A percentile compares a stretch with the other conserved stretches of the same genome.
These are phyloP conservation scores for Ramichloridium luteum DNA, from an alignment of 2,329 filamentous ascomycete species.

Conservation along the genomic window DNA sequence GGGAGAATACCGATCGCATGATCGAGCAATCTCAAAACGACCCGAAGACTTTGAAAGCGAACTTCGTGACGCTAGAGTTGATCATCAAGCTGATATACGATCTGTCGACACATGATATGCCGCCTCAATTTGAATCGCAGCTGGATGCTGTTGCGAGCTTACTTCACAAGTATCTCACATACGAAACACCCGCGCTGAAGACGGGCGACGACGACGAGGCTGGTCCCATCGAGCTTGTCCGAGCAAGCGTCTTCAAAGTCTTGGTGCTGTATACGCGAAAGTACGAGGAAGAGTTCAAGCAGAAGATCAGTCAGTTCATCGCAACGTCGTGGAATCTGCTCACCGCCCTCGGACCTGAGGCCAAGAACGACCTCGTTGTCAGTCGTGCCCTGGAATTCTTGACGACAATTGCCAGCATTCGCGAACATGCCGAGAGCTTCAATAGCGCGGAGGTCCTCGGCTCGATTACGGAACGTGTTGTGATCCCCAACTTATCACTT, in stretches of 20 bases:
- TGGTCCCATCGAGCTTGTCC: conserved; percentile 71
- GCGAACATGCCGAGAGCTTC: conserved; percentile 71
- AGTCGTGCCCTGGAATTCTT: conserved; percentile 92
- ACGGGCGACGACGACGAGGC: conserved; percentile 85
- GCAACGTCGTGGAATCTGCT: conserved; percentile 83
- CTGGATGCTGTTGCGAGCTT: conserved; percentile 63
- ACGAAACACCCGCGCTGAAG: conserved; percentile 69
- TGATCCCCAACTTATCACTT: conserved; percentile 81
- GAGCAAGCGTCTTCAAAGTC: conserved; percentile 85
- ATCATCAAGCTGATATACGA: conserved; percentile 90
- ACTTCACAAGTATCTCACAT: conserved; percentile 85
- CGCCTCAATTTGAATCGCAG: conserved; percentile 87
- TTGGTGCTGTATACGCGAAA: conserved; percentile 86
- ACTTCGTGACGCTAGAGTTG: conserved; percentile 76
- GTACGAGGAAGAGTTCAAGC: conserved; percentile 85
- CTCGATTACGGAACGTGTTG: conserved; percentile 90
- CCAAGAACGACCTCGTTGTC: conserved; percentile 86
- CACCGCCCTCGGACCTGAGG: conserved; percentile 73
- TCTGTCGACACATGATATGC: conserved; percentile 92
- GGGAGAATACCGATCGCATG: conserved; percentile 58
- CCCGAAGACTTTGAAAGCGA: conserved; percentile 59
- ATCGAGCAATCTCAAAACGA: conserved; percentile 66
- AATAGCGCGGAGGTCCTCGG: conserved; percentile 67
- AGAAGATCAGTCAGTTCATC: conserved; percentile 71
- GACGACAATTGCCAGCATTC: conserved; percentile 71